Conservation (phyloP, 1,139 yeast genomes). For the Kodamaea anthophila region DNA sequence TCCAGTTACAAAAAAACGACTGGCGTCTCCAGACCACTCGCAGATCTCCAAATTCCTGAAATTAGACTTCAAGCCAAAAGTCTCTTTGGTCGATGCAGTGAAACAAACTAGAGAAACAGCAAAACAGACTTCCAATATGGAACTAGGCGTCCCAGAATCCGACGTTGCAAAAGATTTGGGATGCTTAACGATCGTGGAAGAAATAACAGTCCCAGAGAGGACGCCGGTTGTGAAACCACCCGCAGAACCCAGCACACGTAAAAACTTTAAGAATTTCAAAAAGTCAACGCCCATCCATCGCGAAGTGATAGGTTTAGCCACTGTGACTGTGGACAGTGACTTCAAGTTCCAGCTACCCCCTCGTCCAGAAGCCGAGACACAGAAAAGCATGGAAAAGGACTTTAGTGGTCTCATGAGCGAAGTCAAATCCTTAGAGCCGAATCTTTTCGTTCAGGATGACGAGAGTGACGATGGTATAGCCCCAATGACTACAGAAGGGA, state of each 20-base stretch:
- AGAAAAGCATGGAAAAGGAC: slow-evolving; percentile 15
- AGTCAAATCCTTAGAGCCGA: slow-evolving; percentile 14
- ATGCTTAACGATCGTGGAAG: slow-evolving; percentile 34
- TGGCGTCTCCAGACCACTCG: slow-evolving; percentile 1
- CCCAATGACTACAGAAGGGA: no score
- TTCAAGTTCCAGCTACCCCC: slow-evolving; percentile 7
- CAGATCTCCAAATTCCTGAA: background rate
- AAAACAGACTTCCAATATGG: slow-evolving; percentile 19
- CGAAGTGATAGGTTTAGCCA: slow-evolving; percentile 21
- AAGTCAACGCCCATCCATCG: slow-evolving; percentile 23
- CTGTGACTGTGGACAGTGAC: slow-evolving; percentile 14
- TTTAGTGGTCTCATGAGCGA: slow-evolving; percentile 23
- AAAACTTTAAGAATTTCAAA: slow-evolving; percentile 33
- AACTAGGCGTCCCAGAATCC: slow-evolving; percentile 28
- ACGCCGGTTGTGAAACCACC: no score
- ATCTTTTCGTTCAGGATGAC: slow-evolving; percentile 8
- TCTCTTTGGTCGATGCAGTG: slow-evolving; percentile 31
- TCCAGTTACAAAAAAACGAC: background rate
- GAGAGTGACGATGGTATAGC: slow-evolving; percentile 7
- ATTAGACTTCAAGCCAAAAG: slow-evolving; percentile 13
- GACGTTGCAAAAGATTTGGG: slow-evolving; percentile 10
- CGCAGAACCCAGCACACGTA: slow-evolving; percentile 18
- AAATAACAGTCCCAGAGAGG: slow-evolving; percentile 14
- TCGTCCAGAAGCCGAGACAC: slow-evolving; percentile 5
- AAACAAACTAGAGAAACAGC: slow-evolving; percentile 25